Evolutionary conservation across 768 basidiomycete species (phyloP).

Genomic region (Lyophyllum atratum): DNA sequence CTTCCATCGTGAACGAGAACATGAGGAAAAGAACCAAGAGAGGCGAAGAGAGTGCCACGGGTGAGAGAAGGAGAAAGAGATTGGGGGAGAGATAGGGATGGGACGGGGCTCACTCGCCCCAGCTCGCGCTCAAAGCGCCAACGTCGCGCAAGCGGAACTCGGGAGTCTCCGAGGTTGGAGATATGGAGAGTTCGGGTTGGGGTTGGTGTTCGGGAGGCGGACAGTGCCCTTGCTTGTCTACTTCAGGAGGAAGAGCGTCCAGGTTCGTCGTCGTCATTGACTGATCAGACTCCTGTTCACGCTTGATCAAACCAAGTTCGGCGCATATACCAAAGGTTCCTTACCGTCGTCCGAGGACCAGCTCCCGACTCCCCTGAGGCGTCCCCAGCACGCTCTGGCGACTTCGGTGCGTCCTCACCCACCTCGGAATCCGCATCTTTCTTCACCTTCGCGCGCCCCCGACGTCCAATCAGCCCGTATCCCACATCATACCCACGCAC

Average conservation of each 20-base stretch:
- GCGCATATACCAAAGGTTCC: background rate
- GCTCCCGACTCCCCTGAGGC: background rate
- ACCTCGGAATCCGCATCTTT: background rate
- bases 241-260: background rate
- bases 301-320: background rate
- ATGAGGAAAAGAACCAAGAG: background rate
- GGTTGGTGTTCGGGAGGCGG: background rate
- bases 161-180: conserved; percentile 9
- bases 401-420: too few species aligned
- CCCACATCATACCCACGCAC: conserved; percentile 11
- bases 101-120: conserved; percentile 12
- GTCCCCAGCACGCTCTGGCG: background rate
- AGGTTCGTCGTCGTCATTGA: background rate
- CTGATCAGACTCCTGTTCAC: background rate
- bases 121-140: conserved; percentile 14
- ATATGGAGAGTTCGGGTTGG: conserved; percentile 9
- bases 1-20: background rate
- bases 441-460: conserved; percentile 22
- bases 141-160: conserved; percentile 14
- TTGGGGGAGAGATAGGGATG: background rate
- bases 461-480: conserved; percentile 1
- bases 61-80: background rate
- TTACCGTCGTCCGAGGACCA: background rate
- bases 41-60: background rate
- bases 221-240: background rate